A percentile compares a stretch with the other conserved stretches of the same genome.
Evolutionary conservation across 768 basidiomycete genomes (phyloP).

Genomic region (Mycena albidolilacea): DNA sequence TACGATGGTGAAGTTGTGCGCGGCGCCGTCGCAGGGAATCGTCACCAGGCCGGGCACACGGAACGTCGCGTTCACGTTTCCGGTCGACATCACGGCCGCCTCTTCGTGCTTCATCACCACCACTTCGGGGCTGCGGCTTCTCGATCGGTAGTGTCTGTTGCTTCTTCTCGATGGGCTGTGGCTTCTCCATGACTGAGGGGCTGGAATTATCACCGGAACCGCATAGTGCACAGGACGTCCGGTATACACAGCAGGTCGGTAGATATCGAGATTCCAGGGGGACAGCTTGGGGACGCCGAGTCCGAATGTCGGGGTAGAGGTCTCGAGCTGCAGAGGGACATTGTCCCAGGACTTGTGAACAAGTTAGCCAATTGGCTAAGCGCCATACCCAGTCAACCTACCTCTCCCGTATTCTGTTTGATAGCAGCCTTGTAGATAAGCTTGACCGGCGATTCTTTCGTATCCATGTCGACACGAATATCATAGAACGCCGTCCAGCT

Average conservation of each 20-base stretch:
- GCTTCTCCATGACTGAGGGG: too few relatives aligned
- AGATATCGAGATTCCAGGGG: constrained; percentile 54
- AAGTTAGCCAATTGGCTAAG: not conserved
- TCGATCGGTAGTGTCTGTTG: too few relatives aligned
- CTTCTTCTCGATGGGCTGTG: too few relatives aligned
- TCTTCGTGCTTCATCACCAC: too few relatives aligned
- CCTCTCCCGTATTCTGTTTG: constrained; percentile 61
- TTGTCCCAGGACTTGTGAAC: constrained; percentile 56
- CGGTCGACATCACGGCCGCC: too few relatives aligned
- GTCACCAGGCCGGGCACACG: too few relatives aligned
- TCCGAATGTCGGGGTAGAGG: constrained; percentile 59
- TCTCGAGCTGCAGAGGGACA: constrained; percentile 60
- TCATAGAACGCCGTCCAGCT: constrained; percentile 45
- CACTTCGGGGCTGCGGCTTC: not conserved
- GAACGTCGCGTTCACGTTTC: too few relatives aligned
- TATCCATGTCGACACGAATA: not conserved
- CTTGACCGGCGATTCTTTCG: constrained; percentile 54
- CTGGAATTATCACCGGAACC: too few relatives aligned
- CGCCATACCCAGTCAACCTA: constrained; percentile 6
- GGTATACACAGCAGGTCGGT: constrained; percentile 27
- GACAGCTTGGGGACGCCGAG: constrained; percentile 52
- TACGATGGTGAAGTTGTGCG: too few relatives aligned
- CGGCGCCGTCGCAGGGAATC: too few relatives aligned
- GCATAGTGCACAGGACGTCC: too few relatives aligned
- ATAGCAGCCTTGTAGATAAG: constrained; percentile 60